These are phyloP conservation scores for Backusella circina DNA, from an alignment of 192 early-diverging fungal genomes.

Conservation along the genomic window DNA sequence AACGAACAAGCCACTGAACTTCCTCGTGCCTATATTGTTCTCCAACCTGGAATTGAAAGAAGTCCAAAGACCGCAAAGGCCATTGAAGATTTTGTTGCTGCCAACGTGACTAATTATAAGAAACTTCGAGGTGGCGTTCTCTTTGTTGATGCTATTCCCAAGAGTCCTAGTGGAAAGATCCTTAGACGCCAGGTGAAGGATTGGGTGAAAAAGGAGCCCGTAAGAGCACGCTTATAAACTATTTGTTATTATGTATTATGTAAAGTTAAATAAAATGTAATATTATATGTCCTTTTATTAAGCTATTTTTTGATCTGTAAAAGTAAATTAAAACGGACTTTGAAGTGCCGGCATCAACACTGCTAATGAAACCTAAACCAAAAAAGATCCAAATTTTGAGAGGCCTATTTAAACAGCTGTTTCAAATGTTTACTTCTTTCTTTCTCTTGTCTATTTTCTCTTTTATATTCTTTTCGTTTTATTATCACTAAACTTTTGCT, in stretches of 20 bases:
- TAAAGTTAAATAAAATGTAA: not conserved
- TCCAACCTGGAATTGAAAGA: conserved; percentile 38
- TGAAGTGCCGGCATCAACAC: not conserved
- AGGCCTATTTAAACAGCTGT: not conserved
- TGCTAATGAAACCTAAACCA: not conserved
- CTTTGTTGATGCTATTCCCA: conserved; percentile 73
- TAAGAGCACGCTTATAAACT: not conserved
- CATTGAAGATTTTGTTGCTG: conserved; percentile 52
- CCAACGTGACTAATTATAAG: conserved; percentile 70
- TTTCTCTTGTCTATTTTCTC: not conserved
- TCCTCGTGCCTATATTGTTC: conserved; percentile 77
- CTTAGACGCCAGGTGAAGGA: conserved; percentile 66
- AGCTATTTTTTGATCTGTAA: not conserved
- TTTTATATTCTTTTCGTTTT: not conserved
- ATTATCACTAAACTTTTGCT: not conserved
- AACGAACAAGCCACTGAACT: conserved; percentile 69
- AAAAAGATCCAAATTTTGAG: not conserved
- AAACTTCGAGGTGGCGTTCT: conserved; percentile 76
- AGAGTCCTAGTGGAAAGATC: conserved; percentile 83
- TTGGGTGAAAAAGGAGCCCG: conserved; percentile 14
- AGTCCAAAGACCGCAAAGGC: conserved; percentile 37
- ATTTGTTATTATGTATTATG: conserved; percentile 4
- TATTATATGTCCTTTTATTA: not conserved
- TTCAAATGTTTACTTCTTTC: not conserved
- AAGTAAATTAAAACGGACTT: not conserved